Evolutionary conservation across 768 basidiomycete genomes (phyloP).

Genomic region (Terana coerulea): DNA sequence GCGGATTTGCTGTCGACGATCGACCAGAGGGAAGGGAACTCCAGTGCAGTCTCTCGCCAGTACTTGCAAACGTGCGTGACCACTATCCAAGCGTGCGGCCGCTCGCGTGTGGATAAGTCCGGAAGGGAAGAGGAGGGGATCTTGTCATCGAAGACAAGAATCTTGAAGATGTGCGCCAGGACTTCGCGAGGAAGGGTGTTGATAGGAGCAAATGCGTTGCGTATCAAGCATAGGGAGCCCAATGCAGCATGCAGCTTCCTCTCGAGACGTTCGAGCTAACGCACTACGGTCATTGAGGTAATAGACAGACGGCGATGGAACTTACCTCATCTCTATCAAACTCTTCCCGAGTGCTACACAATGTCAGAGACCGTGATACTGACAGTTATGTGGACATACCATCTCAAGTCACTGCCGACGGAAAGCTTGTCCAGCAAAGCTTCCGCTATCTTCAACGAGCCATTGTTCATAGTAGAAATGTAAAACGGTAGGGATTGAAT

Average conservation of each 20-base stretch:
- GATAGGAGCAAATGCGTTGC: slow-evolving; percentile 14
- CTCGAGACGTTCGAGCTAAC: slow-evolving; percentile 9
- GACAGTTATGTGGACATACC: slow-evolving; percentile 4
- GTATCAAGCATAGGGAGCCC: slow-evolving; percentile 3
- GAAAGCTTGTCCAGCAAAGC: not conserved
- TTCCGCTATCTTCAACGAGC: not conserved
- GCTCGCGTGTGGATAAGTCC: not conserved
- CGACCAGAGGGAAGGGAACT: slow-evolving; percentile 11
- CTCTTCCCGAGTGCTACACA: slow-evolving; percentile 4
- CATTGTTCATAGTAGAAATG: not conserved
- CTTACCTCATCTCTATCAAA: slow-evolving; percentile 7
- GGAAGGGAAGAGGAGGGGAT: slow-evolving; percentile 9
- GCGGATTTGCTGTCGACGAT: slow-evolving; percentile 11
- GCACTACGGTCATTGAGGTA: not conserved
- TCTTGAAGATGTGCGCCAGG: slow-evolving; percentile 8
- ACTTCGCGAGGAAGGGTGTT: slow-evolving; percentile 12
- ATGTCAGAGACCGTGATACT: not conserved
- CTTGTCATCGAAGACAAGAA: not conserved
- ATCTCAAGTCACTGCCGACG: not conserved
- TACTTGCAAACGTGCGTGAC: slow-evolving; percentile 13
- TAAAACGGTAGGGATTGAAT: too few species aligned
- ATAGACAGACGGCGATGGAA: not conserved
- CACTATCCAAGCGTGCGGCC: slow-evolving; percentile 6
- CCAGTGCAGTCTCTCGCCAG: slow-evolving; percentile 13
- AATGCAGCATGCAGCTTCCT: slow-evolving; percentile 1